A percentile compares a stretch with the other conserved stretches of the same genome.
phyloP scores from a whole-genome alignment of 495 filamentous ascomycete species.

The Trichoderma asperelloides region DNA sequence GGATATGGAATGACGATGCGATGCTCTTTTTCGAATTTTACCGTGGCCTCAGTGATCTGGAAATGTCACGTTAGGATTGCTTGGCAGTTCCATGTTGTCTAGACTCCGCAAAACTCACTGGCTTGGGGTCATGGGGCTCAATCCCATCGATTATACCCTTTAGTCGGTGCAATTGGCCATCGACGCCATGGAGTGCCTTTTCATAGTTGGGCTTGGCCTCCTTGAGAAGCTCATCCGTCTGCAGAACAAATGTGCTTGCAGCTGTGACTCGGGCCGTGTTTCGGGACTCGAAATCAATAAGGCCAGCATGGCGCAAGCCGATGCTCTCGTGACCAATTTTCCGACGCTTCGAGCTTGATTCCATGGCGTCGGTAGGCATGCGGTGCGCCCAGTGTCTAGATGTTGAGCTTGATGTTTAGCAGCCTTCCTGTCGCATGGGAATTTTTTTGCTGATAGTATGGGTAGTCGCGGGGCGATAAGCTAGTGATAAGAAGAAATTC shows the following conservation, averaged over 20 bases:
- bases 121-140: slow-evolving; percentile 42
- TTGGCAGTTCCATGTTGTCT: not conserved
- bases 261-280: slow-evolving; percentile 26
- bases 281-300: slow-evolving; percentile 20
- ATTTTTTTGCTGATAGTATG: not conserved
- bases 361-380: slow-evolving; percentile 23
- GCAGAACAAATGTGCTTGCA: slow-evolving; percentile 69
- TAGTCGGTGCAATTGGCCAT: slow-evolving; percentile 60
- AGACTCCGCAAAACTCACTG: slow-evolving; percentile 30
- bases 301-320: slow-evolving; percentile 11
- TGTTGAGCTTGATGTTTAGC: not conserved
- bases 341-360: slow-evolving; percentile 36
- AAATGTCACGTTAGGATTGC: slow-evolving; percentile 10
- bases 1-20: slow-evolving; percentile 73
- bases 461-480: slow-evolving; percentile 10
- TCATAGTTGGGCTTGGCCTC: slow-evolving; percentile 61
- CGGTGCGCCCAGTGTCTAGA: not conserved
- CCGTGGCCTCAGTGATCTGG: slow-evolving; percentile 58
- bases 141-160: slow-evolving; percentile 69
- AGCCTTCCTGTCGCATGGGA: not conserved
- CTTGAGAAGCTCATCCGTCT: slow-evolving; percentile 73
- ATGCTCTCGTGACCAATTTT: slow-evolving; percentile 33
- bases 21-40: slow-evolving; percentile 53
- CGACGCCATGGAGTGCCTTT: slow-evolving; percentile 52
- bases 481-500: not conserved